Conservation (phyloP, 305 asterid species). For the Fraxinus ornus region DNA sequence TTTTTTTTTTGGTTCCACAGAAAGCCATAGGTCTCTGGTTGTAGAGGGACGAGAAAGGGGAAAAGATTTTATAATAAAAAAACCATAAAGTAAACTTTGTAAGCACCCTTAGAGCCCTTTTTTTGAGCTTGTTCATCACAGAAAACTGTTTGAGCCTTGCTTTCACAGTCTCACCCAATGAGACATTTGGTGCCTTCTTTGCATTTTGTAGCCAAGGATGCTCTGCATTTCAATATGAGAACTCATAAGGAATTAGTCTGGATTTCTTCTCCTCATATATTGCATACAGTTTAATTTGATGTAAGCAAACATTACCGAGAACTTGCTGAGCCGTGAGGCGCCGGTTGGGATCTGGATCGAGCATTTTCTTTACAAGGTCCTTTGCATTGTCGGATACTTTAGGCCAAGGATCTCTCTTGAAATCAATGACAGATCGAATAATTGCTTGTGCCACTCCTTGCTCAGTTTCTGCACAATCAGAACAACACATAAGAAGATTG, state of each 20-base stretch:
- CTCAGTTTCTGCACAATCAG: constrained; percentile 64
- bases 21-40: background rate
- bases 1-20: background rate
- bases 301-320: constrained; percentile 52
- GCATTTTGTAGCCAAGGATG: constrained; percentile 85
- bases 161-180: constrained; percentile 84
- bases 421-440: constrained; percentile 71
- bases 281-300: background rate
- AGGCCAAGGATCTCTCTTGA: constrained; percentile 92
- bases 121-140: constrained; percentile 88
- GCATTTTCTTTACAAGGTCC: constrained; percentile 94
- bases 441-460: constrained; percentile 95
- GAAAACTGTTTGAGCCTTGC: constrained; percentile 87
- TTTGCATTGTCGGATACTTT: constrained; percentile 76
- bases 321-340: constrained; percentile 83
- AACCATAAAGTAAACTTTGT: constrained; percentile 8
- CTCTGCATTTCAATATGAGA: constrained; percentile 40
- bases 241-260: background rate
- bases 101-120: constrained; percentile 76
- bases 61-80: background rate
- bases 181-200: constrained; percentile 78
- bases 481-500: constrained; percentile 10
- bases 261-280: background rate
- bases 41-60: background rate
- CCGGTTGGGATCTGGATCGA: constrained; percentile 65